Evolutionary conservation across 2,329 filamentous ascomycete genomes (phyloP).

Genomic region (Talaromyces sp.): DNA sequence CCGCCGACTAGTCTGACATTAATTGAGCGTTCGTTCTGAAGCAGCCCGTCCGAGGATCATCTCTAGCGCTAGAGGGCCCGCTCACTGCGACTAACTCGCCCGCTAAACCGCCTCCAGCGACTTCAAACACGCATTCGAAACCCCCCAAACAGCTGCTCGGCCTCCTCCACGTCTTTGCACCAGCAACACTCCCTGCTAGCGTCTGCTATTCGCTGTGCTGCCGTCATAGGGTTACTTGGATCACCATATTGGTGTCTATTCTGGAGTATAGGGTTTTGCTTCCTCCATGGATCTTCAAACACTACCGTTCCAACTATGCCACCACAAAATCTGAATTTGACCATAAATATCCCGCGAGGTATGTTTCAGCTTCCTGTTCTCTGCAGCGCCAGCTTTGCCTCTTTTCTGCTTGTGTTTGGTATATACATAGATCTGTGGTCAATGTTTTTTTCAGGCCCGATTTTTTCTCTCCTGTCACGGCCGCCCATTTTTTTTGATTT

Average conservation of each 20-base stretch:
- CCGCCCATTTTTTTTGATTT: neutral
- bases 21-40: neutral
- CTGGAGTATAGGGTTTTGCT: neutral
- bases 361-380: neutral
- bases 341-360: slow-evolving; percentile 12
- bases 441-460: neutral
- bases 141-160: neutral
- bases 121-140: slow-evolving; percentile 14
- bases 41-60: neutral
- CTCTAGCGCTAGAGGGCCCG: neutral
- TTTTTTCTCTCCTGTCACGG: neutral
- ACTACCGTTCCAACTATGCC: slow-evolving; percentile 3
- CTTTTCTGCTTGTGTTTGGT: neutral
- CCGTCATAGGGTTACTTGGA: neutral
- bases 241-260: neutral
- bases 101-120: slow-evolving; percentile 14
- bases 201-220: neutral
- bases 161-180: too few relatives aligned
- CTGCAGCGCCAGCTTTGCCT: neutral
- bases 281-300: slow-evolving; percentile 8
- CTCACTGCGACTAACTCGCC: neutral
- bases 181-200: neutral
- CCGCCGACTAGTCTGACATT: slow-evolving; percentile 3
- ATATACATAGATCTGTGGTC: neutral
- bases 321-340: slow-evolving; percentile 9